A percentile compares a stretch with the other conserved stretches of the same genome.
Conservation (phyloP, 495 filamentous ascomycete species). For the Elasticomyces elasticus region DNA sequence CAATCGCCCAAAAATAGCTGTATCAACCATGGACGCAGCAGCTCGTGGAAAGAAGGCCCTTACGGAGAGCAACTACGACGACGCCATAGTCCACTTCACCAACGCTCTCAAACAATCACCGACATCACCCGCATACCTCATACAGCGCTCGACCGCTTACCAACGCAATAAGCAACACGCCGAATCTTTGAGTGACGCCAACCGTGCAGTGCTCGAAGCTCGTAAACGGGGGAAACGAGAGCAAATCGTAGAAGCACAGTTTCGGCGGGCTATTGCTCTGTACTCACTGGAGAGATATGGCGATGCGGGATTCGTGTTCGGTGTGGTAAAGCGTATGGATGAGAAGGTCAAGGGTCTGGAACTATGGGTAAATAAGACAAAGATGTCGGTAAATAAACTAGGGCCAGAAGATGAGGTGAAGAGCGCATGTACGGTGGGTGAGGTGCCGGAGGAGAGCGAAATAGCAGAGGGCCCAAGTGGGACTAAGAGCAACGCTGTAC, state of each 20-base stretch:
- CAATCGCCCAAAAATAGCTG: too few relatives aligned
- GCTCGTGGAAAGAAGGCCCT: slow-evolving; percentile 56
- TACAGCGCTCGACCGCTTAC: slow-evolving; percentile 78
- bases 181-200: slow-evolving; percentile 66
- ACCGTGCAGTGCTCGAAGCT: slow-evolving; percentile 61
- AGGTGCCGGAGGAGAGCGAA: slow-evolving; percentile 52
- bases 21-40: slow-evolving; percentile 51
- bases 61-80: slow-evolving; percentile 47
- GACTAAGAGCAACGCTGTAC: background rate
- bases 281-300: slow-evolving; percentile 61
- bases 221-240: slow-evolving; percentile 67
- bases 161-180: slow-evolving; percentile 50
- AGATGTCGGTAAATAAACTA: slow-evolving; percentile 40
- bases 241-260: slow-evolving; percentile 67
- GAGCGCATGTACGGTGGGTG: slow-evolving; percentile 46
- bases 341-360: slow-evolving; percentile 51
- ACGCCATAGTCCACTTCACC: slow-evolving; percentile 65
- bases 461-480: slow-evolving; percentile 24
- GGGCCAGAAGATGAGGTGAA: slow-evolving; percentile 45
- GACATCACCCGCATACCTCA: slow-evolving; percentile 68
- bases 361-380: slow-evolving; percentile 54
- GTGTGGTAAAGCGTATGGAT: slow-evolving; percentile 50
- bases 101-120: slow-evolving; percentile 57
- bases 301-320: slow-evolving; percentile 66
- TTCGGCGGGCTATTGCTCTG: slow-evolving; percentile 66